These are phyloP conservation scores for Hypoxylon fuscum DNA, from an alignment of 495 filamentous ascomycete genomes.

Conservation along the genomic window DNA sequence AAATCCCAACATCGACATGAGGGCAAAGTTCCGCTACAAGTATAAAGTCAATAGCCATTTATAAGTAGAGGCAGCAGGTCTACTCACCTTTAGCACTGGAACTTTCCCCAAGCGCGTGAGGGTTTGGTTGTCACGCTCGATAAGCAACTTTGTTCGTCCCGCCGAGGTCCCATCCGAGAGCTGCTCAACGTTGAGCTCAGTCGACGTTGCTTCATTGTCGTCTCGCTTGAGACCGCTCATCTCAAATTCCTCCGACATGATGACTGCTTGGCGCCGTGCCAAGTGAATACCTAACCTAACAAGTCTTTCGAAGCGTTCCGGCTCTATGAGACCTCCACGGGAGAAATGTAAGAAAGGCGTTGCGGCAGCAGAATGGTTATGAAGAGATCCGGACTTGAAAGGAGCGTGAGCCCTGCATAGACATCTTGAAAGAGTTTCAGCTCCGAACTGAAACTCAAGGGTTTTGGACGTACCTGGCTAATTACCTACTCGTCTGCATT, in stretches of 20 bases:
- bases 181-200: conserved; percentile 1
- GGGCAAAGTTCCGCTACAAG: conserved; percentile 50
- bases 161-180: neutral
- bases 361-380: neutral
- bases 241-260: conserved; percentile 13
- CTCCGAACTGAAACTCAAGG: conserved; percentile 1
- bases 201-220: neutral
- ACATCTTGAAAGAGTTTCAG: neutral
- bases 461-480: neutral
- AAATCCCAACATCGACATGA: conserved; percentile 57
- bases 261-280: neutral
- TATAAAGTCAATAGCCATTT: neutral
- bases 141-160: neutral
- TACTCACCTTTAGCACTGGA: conserved; percentile 52
- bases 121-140: conserved; percentile 4
- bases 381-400: neutral
- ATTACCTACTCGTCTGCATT: neutral
- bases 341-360: neutral
- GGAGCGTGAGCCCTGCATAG: neutral
- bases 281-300: neutral
- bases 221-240: conserved; percentile 5
- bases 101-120: conserved; percentile 61
- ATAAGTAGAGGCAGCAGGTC: neutral
- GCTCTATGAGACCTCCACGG: neutral
- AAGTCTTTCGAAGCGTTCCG: neutral